Base-by-base conservation (phyloP, 225 moss, liverwort and hornwort species). In the Pseudisothecium myosuroides region DNA sequence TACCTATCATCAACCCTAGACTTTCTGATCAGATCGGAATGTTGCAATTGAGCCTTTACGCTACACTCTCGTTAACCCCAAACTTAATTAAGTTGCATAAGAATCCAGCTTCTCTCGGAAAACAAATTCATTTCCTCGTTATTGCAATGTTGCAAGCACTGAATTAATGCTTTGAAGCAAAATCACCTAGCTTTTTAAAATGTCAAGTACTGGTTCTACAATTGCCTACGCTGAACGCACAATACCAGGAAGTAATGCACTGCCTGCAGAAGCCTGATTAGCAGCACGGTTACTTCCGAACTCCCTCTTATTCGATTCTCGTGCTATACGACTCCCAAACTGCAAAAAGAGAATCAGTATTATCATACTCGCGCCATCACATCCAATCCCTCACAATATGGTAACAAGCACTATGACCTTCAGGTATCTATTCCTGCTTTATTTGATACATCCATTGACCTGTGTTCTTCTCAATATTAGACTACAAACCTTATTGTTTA, bases 271-370 rank as follows among this genome's bases (percentile, higher is more conserved):
- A 62, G 95, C 97, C 76, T 95, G 96, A 86, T 99, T 97, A 76
- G 99, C 99, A 92, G 99, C 96, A 36, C 97, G 95, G 81, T 99
- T 97, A 83, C 99, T 97, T 75, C 98, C 98, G 77, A 97, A 99
- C 68, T 96, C 95, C 88, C 85, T 94, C 32, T 94, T 94, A 89
- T 99, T 99, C 34, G 98, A 99, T 91, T 96, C 97, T 76, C 93
- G 95, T 83, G 98, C 98, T 67, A 99, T 96, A 47, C 98, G 96
- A 85, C 96, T 97, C 82, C 98, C 98, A 90, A 99, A 97, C 98
- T 99, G 95, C 90, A 91, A 37, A 37, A 20, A 89, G 66, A 24
- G 32, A 37, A 76, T 72, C 19, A 58, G 73, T 76, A 55, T 88
- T 60, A 87, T 29, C 37, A 63, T 86, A 52, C 6, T 80, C 39